A percentile compares a stretch with the other conserved stretches of the same genome.
Conservation (phyloP, 805 yeast species). For the Debaryomyces castellii region DNA sequence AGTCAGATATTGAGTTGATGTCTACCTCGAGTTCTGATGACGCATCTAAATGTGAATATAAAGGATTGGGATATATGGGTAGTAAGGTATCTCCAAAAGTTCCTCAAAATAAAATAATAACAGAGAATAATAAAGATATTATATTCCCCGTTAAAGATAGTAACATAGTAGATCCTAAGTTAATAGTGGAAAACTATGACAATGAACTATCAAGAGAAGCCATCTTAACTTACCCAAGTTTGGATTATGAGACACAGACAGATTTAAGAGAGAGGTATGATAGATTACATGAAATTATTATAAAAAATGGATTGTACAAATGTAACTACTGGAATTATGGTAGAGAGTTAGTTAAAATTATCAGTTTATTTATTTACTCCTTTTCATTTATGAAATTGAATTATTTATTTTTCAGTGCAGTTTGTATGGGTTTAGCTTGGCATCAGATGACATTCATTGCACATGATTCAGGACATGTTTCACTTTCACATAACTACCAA, state of each 20-base stretch:
- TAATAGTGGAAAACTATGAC: slow-evolving; percentile 57
- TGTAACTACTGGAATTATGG: slow-evolving; percentile 74
- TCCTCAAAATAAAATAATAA: slow-evolving; percentile 47
- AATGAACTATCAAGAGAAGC: slow-evolving; percentile 55
- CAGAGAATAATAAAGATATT: slow-evolving; percentile 30
- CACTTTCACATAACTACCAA: slow-evolving; percentile 79
- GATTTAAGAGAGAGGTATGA: slow-evolving; percentile 56
- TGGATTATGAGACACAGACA: slow-evolving; percentile 69
- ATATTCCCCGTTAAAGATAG: slow-evolving; percentile 31
- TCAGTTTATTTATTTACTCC: slow-evolving; percentile 50
- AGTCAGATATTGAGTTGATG: slow-evolving; percentile 8
- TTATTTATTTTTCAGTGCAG: slow-evolving; percentile 56
- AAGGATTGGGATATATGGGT: slow-evolving; percentile 37
- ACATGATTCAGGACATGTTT: slow-evolving; percentile 87
- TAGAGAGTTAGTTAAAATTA: slow-evolving; percentile 65
- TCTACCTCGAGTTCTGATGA: slow-evolving; percentile 11
- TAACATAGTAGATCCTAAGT: slow-evolving; percentile 56
- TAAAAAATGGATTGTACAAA: slow-evolving; percentile 60
- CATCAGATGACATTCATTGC: slow-evolving; percentile 86
- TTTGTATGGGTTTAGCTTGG: slow-evolving; percentile 75
- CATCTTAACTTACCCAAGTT: slow-evolving; percentile 53
- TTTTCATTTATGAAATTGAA: slow-evolving; percentile 46
- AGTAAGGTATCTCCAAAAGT: slow-evolving; percentile 49
- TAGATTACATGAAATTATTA: slow-evolving; percentile 55
- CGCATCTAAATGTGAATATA: slow-evolving; percentile 1